A percentile compares a stretch with the other conserved stretches of the same genome.
phyloP scores from a whole-genome alignment of 2,329 filamentous ascomycete species.

The Pseudogymnoascus sp. region DNA sequence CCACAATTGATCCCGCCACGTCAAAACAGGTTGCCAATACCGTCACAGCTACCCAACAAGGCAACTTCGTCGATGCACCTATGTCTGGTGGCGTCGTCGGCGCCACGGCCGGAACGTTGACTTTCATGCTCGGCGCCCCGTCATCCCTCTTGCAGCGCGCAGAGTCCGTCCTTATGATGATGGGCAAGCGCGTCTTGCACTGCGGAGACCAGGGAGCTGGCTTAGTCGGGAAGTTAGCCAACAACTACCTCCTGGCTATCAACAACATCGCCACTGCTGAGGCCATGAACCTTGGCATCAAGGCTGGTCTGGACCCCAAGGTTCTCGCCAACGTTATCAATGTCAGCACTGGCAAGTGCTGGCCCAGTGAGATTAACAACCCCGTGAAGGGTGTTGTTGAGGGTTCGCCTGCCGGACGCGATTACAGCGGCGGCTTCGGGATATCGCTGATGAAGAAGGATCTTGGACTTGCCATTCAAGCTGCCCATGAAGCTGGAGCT shows the following conservation, averaged over 20 bases:
- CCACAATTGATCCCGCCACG: slow-evolving; percentile 86
- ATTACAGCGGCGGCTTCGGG: slow-evolving; percentile 71
- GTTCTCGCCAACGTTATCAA: slow-evolving; percentile 82
- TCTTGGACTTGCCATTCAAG: slow-evolving; percentile 61
- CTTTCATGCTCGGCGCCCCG: slow-evolving; percentile 86
- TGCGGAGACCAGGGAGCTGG: slow-evolving; percentile 79
- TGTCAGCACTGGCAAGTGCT: slow-evolving; percentile 86
- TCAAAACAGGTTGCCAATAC: slow-evolving; percentile 68
- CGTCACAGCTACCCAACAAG: slow-evolving; percentile 57
- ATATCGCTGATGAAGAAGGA: slow-evolving; percentile 77
- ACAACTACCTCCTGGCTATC: slow-evolving; percentile 92
- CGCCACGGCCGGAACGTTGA: slow-evolving; percentile 76
- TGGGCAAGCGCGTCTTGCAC: slow-evolving; percentile 82
- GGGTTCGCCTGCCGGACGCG: slow-evolving; percentile 63
- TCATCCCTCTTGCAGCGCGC: slow-evolving; percentile 52
- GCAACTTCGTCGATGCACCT: slow-evolving; percentile 83
- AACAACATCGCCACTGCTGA: slow-evolving; percentile 73
- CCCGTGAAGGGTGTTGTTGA: slow-evolving; percentile 79
- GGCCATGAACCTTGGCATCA: slow-evolving; percentile 57
- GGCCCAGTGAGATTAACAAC: slow-evolving; percentile 94
- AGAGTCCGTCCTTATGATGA: slow-evolving; percentile 62
- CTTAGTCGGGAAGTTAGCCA: slow-evolving; percentile 85
- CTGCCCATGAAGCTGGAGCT: slow-evolving; percentile 58
- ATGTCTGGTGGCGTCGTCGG: slow-evolving; percentile 97
- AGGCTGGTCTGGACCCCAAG: slow-evolving; percentile 49